Evolutionary conservation across 164 flowering plant genomes (phyloP).

Genomic region (Piper longum): DNA sequence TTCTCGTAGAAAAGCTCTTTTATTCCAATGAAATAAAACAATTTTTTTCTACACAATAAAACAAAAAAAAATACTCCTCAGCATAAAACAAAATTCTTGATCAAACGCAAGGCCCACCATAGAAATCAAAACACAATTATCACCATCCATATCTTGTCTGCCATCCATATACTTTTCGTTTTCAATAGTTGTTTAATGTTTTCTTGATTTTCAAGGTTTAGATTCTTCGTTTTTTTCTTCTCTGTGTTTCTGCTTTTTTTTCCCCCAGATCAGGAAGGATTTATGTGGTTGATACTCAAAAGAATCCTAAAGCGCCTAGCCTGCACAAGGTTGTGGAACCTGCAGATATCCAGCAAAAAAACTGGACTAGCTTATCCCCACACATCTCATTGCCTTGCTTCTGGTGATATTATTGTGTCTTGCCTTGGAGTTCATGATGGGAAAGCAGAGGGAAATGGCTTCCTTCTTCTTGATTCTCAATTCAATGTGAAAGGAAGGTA

Average conservation of each 20-base stretch:
- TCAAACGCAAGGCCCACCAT: too few relatives aligned
- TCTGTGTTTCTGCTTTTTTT: background rate
- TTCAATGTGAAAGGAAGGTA: constrained; percentile 97
- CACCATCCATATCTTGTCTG: too few relatives aligned
- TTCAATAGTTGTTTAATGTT: background rate
- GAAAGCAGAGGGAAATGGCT: constrained; percentile 83
- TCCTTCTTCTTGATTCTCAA: constrained; percentile 90
- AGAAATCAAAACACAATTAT: too few relatives aligned
- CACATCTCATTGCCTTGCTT: constrained; percentile 95
- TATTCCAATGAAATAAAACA: too few relatives aligned
- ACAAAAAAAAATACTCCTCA: too few relatives aligned
- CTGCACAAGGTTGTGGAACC: constrained; percentile 83
- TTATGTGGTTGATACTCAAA: constrained; percentile 64
- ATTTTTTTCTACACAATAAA: too few relatives aligned
- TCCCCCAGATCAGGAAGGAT: constrained; percentile 78
- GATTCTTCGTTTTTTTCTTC: background rate
- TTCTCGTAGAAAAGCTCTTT: too few relatives aligned
- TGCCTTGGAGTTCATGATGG: constrained; percentile 94
- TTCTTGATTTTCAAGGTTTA: background rate
- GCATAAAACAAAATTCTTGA: too few relatives aligned
- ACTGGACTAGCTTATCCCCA: constrained; percentile 94
- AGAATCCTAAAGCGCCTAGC: constrained; percentile 64
- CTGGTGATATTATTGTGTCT: constrained; percentile 87
- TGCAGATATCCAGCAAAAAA: constrained; percentile 47
- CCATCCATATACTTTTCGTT: background rate